Evolutionary conservation across 306 rosid genomes (phyloP).

Genomic region (Malus domestica): ASM211411v1 NC_041803.1:44818001-44818500

Average conservation of each 20-base stretch:
- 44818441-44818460: slow-evolving; percentile 52
- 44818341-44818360: slow-evolving; percentile 1
- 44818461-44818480: slow-evolving; percentile 78
- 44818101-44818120: not conserved
- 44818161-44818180: not conserved
- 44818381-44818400: not conserved
- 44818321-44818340: too few relatives aligned
- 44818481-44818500: slow-evolving; percentile 67
- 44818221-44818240: not conserved
- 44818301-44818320: not conserved
- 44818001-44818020: not conserved
- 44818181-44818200: not conserved
- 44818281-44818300: not conserved
- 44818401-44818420: slow-evolving; percentile 35
- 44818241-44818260: not conserved
- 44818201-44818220: not conserved
- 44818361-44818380: not conserved
- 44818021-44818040: not conserved
- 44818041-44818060: not conserved
- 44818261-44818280: not conserved
- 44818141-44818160: not conserved
- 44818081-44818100: not conserved
- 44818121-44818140: not conserved
- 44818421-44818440: slow-evolving; percentile 57
- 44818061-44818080: not conserved